Percentiles rank a stretch among this genome's conserved stretches.
Evolutionary conservation across 768 basidiomycete species (phyloP).

Genomic region (Amylocystis lapponica): DNA sequence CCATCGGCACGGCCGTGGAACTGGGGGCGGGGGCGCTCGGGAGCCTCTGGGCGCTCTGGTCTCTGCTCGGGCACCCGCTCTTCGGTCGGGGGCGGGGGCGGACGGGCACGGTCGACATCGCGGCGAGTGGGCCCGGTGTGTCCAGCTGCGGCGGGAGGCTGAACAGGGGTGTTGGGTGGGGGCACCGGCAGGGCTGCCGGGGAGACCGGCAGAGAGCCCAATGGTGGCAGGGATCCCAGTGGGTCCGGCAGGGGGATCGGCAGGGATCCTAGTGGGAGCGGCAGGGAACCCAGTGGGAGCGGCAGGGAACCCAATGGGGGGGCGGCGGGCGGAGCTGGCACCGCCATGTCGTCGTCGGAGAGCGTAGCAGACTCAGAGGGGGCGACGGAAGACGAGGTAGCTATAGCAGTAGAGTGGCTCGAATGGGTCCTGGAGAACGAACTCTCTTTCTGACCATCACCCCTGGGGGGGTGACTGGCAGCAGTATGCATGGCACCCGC

Average conservation of each 20-base stretch:
- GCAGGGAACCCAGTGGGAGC: conserved; percentile 1
- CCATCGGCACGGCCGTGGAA: background rate
- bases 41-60: background rate
- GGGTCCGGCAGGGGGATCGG: background rate
- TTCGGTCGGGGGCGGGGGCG: too few relatives aligned
- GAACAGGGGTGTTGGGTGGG: conserved; percentile 1
- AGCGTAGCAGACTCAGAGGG: background rate
- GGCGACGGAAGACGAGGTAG: background rate
- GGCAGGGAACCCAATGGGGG: background rate
- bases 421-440: background rate
- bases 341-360: background rate
- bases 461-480: background rate
- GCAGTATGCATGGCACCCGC: background rate
- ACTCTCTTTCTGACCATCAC: background rate
- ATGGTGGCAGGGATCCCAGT: background rate
- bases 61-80: background rate
- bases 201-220: background rate
- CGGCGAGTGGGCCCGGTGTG: background rate
- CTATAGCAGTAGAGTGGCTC: background rate
- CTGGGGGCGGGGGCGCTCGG: too few relatives aligned
- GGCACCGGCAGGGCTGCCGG: background rate
- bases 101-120: too few relatives aligned
- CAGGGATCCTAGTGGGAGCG: background rate
- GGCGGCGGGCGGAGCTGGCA: conserved; percentile 1
- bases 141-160: background rate